Conservation (phyloP, 768 basidiomycete genomes). For the Ramaria rubella region DNA sequence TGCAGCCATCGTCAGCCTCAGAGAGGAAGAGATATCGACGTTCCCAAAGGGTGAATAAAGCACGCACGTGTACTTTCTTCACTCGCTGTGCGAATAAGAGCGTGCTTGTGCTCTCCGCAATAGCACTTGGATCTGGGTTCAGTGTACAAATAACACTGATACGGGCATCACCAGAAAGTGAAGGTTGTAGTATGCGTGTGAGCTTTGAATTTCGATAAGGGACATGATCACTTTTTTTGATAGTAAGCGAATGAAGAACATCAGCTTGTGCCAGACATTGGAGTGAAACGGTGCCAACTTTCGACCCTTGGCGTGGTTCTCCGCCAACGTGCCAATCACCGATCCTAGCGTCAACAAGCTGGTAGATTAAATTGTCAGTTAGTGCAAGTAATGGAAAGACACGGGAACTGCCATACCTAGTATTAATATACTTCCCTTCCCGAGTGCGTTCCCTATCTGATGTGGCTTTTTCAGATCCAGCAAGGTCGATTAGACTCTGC, state of each 20-base stretch:
- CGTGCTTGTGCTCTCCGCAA: conserved; percentile 83
- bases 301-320: conserved; percentile 73
- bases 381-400: conserved; percentile 2
- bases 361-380: background rate
- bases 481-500: conserved; percentile 89
- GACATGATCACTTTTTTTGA: conserved; percentile 65
- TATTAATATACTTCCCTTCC: conserved; percentile 97
- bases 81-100: conserved; percentile 87
- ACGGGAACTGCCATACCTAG: conserved; percentile 41
- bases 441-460: conserved; percentile 92
- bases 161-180: conserved; percentile 88
- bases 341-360: conserved; percentile 89
- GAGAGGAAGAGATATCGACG: background rate
- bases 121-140: conserved; percentile 74
- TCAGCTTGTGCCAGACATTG: background rate
- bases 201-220: conserved; percentile 95
- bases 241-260: background rate
- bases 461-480: conserved; percentile 94
- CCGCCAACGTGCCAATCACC: conserved; percentile 87
- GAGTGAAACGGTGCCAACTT: conserved; percentile 33
- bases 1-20: background rate
- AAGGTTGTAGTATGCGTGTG: conserved; percentile 90
- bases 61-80: conserved; percentile 73
- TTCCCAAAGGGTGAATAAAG: background rate
- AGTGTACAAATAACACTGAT: conserved; percentile 96